Evolutionary conservation across 2,329 filamentous ascomycete genomes (phyloP), one percentile per base, ranked within the genome.

Genomic region (Alternaria hordeiaustralica): DNA sequence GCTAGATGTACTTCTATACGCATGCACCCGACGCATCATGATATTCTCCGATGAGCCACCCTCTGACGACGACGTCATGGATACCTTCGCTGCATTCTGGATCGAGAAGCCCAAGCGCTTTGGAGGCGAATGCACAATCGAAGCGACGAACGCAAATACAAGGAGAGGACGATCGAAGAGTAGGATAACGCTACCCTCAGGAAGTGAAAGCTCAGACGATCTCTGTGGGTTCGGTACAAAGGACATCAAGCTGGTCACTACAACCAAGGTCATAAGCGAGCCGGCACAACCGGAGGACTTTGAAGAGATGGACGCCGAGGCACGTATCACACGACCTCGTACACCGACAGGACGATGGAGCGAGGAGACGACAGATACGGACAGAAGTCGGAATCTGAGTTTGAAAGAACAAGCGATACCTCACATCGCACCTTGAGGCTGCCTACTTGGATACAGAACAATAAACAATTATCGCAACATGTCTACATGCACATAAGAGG

Each of bases 1-100:
- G 78, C 83, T 88, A 20, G 87, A 89, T 70, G 86, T 87, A 12
- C 72, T 87, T 3, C 81, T 89, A 4, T 89, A 88, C 78, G 86
- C 86, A 0, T 76, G 87, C 6, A 89, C 87, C 0, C 83, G 87
- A 13, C 84, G 84, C 59, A 84, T 85, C 50, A 82, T 88, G 65
- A 82, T 89, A 41, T 79, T 85, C 69, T 83, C 84, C 62, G 83
- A 85, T 55, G 84, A 85, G 61, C 80, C 77, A 13, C 79, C 69
- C 4, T 73, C 79, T 15, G 77, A 76, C 49, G 63, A 75, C 46
- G 73, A 76, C 71, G 78, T 69, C 60, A 80, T 76, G 57, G 64
- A 81, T 66, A 73, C 78, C 61, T 81, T 81, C 63, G 64, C 75
- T 7, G 64, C 72, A 2, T 79, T 80, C 68, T 79, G 78, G 65